Conservation (phyloP, 2,329 filamentous ascomycete species). For the Xylariaceae sp. region DNA sequence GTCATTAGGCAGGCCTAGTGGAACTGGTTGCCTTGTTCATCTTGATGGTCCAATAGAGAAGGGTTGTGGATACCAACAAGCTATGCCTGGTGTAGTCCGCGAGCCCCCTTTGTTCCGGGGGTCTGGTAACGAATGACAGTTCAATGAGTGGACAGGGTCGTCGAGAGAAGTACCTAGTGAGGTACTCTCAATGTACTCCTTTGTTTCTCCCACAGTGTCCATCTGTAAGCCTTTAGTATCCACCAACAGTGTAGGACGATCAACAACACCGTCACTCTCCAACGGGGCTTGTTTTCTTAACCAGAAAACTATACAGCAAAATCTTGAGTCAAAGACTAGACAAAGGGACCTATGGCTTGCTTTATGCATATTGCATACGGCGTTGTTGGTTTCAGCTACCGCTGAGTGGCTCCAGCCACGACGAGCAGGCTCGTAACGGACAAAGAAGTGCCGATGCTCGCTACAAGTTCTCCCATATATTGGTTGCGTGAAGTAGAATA, state of each 20-base stretch:
- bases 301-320: not conserved
- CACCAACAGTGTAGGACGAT: too few relatives aligned
- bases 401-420: not conserved
- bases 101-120: constrained; percentile 1
- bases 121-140: constrained; percentile 18
- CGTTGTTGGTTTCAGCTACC: not conserved
- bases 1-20: constrained; percentile 10
- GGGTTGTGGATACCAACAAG: constrained; percentile 11
- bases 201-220: not conserved
- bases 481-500: not conserved
- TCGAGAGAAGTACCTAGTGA: not conserved
- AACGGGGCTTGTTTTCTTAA: not conserved
- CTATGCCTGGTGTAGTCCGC: constrained; percentile 7
- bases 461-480: not conserved
- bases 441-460: constrained; percentile 1
- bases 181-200: constrained; percentile 18
- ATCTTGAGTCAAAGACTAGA: not conserved
- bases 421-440: not conserved
- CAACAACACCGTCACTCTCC: not conserved
- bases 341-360: not conserved
- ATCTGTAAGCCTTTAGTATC: not conserved
- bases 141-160: constrained; percentile 1
- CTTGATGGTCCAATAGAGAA: not conserved
- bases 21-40: constrained; percentile 22
- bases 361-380: not conserved